Conservation (phyloP, 305 asterid genomes). For the Fraxinus paxiana region DNA sequence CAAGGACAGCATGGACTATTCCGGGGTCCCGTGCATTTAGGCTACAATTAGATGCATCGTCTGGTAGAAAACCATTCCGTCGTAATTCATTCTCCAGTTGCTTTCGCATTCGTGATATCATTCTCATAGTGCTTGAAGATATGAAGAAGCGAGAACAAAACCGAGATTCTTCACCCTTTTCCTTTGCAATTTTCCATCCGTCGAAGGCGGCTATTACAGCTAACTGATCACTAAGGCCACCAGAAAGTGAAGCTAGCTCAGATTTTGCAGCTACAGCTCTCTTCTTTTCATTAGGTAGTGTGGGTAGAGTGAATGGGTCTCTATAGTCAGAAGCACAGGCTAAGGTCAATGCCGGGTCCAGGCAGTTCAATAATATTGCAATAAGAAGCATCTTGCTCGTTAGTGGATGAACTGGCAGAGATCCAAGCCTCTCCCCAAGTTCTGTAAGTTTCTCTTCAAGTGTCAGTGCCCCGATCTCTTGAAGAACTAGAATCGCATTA, state of each 20-base stretch:
- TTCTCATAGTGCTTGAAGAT: constrained; percentile 61
- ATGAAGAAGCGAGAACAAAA: constrained; percentile 71
- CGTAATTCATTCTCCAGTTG: constrained; percentile 59
- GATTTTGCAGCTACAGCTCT: constrained; percentile 64
- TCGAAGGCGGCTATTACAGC: constrained; percentile 88
- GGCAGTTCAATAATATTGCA: constrained; percentile 73
- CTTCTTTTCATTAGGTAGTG: constrained; percentile 62
- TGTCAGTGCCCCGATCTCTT: constrained; percentile 82
- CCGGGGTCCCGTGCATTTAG: constrained; percentile 74
- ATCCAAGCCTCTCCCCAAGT: constrained; percentile 80
- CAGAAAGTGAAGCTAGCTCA: constrained; percentile 71
- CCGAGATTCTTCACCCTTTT: constrained; percentile 50
- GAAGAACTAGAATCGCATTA: constrained; percentile 73
- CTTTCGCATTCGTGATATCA: constrained; percentile 69
- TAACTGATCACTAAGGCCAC: constrained; percentile 84
- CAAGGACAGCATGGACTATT: constrained; percentile 67
- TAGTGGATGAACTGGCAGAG: constrained; percentile 84
- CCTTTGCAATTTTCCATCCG: constrained; percentile 70
- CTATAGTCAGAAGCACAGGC: constrained; percentile 83
- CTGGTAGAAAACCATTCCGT: constrained; percentile 61
- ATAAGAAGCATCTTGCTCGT: constrained; percentile 92
- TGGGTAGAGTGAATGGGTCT: constrained; percentile 81
- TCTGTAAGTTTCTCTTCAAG: constrained; percentile 77
- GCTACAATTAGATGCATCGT: constrained; percentile 53
- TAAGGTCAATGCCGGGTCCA: constrained; percentile 85